Percentiles rank a stretch among this genome's conserved stretches.
phyloP scores from a whole-genome alignment of 768 basidiomycete genomes.

The Trametes coccinea region DNA sequence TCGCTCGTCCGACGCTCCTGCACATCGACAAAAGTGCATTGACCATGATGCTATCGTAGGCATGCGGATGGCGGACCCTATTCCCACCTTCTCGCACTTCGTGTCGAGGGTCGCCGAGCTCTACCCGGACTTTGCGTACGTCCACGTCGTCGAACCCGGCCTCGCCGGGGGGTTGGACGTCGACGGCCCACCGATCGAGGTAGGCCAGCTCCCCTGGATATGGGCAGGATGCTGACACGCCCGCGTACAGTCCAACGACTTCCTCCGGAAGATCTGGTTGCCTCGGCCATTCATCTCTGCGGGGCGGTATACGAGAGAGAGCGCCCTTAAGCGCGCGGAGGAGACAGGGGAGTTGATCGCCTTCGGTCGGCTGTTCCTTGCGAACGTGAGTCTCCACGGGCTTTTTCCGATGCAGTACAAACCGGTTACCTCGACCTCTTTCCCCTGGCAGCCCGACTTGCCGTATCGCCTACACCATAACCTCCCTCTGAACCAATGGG shows the following conservation, averaged over 20 bases:
- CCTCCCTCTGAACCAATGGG: constrained; percentile 5
- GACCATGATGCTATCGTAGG: constrained; percentile 20
- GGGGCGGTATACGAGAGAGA: constrained; percentile 25
- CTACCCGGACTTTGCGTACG: constrained; percentile 43
- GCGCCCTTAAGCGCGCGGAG: constrained; percentile 22
- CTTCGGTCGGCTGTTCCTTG: constrained; percentile 30
- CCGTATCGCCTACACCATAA: constrained; percentile 15
- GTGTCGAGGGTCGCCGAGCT: constrained; percentile 37
- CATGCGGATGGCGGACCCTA: constrained; percentile 53
- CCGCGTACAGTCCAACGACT: constrained; percentile 13
- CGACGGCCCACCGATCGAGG: constrained; percentile 5
- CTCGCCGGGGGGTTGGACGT: background rate
- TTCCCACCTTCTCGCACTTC: constrained; percentile 53
- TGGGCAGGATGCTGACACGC: no score
- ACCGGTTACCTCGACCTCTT: constrained; percentile 3
- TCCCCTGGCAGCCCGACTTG: background rate
- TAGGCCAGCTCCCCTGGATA: background rate
- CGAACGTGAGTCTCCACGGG: constrained; percentile 28
- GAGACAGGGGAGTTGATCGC: constrained; percentile 23
- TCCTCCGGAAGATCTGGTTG: constrained; percentile 24
- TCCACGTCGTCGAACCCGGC: constrained; percentile 36
- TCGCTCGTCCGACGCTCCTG: constrained; percentile 29
- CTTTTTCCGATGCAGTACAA: background rate
- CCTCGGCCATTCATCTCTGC: constrained; percentile 18
- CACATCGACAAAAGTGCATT: background rate